Percentiles rank a stretch among this genome's conserved stretches.
phyloP scores from a whole-genome alignment of 1,139 yeast species.

The Debaryomyces sp. region DNA sequence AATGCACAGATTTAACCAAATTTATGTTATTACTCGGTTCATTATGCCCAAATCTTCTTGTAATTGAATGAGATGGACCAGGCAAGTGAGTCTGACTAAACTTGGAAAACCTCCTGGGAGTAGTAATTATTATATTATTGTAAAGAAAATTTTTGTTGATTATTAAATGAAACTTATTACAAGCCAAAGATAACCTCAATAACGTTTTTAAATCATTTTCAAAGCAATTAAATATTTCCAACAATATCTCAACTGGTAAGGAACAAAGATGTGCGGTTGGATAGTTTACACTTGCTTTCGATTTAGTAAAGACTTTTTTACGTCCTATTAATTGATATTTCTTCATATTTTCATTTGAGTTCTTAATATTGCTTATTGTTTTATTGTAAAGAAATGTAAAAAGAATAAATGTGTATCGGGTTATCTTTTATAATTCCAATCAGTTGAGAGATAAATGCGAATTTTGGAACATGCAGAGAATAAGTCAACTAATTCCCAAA shows the following conservation, averaged over 20 bases:
- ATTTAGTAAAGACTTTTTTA: slow-evolving; percentile 23
- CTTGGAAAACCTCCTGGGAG: slow-evolving; percentile 28
- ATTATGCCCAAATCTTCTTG: slow-evolving; percentile 21
- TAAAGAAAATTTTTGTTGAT: slow-evolving; percentile 42
- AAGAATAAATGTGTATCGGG: background rate
- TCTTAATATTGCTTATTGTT: background rate
- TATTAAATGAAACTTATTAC: slow-evolving; percentile 38
- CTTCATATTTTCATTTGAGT: slow-evolving; percentile 15
- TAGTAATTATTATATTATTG: slow-evolving; percentile 28
- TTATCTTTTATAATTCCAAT: background rate
- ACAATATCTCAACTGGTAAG: slow-evolving; percentile 46
- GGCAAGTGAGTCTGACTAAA: slow-evolving; percentile 36
- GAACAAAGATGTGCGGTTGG: slow-evolving; percentile 35
- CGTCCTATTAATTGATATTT: slow-evolving; percentile 45
- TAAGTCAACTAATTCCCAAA: background rate
- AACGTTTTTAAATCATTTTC: slow-evolving; percentile 20
- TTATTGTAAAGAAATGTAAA: background rate
- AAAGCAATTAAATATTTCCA: slow-evolving; percentile 33
- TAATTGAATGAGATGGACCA: slow-evolving; percentile 15
- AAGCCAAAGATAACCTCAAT: slow-evolving; percentile 34
- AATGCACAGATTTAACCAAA: slow-evolving; percentile 27
- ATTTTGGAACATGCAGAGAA: background rate
- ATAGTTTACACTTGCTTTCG: slow-evolving; percentile 20
- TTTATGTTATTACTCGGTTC: slow-evolving; percentile 36
- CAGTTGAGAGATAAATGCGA: background rate